Conservation (phyloP, 2,329 filamentous ascomycete genomes). For the Cladobotryum mycophilum region DNA sequence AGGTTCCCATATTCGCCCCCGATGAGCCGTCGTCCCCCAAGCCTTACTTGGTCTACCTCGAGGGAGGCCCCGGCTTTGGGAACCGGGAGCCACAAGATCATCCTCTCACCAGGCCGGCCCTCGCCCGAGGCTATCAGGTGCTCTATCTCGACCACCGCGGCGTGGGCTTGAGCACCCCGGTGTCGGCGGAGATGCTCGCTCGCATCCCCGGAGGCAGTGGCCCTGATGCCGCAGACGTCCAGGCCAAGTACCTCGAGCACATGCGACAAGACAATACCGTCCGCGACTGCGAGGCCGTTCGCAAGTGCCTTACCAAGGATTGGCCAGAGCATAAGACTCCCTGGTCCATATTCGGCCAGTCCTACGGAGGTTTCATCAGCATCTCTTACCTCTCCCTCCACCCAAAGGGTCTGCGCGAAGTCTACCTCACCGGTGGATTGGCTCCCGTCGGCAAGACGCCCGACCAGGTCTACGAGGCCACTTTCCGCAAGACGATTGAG, state of each 20-base stretch:
- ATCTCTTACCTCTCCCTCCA: slow-evolving; percentile 78
- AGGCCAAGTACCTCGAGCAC: slow-evolving; percentile 73
- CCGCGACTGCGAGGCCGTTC: slow-evolving; percentile 79
- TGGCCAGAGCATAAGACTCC: slow-evolving; percentile 64
- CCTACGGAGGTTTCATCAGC: slow-evolving; percentile 83
- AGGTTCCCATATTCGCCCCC: slow-evolving; percentile 50
- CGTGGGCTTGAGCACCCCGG: slow-evolving; percentile 75
- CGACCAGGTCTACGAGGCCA: slow-evolving; percentile 68
- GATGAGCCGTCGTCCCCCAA: slow-evolving; percentile 35
- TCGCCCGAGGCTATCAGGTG: slow-evolving; percentile 77
- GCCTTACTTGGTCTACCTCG: slow-evolving; percentile 65
- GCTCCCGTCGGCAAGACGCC: slow-evolving; percentile 66
- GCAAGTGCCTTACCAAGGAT: slow-evolving; percentile 64
- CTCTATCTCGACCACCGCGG: slow-evolving; percentile 88
- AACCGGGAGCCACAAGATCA: slow-evolving; percentile 69
- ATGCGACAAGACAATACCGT: slow-evolving; percentile 92
- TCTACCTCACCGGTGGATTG: slow-evolving; percentile 78
- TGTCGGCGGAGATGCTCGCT: slow-evolving; percentile 66
- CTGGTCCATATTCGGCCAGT: slow-evolving; percentile 87
- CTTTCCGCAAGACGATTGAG: slow-evolving; percentile 62
- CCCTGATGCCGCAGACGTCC: slow-evolving; percentile 41
- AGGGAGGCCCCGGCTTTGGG: slow-evolving; percentile 80
- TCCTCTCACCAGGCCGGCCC: slow-evolving; percentile 60
- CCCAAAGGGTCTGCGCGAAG: slow-evolving; percentile 71
- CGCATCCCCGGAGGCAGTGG: slow-evolving; percentile 44